Percentiles rank a stretch among this genome's conserved stretches.
These are phyloP conservation scores for Friedmanniomyces endolithicus DNA, from an alignment of 495 filamentous ascomycete species.

Conservation along the genomic window DNA sequence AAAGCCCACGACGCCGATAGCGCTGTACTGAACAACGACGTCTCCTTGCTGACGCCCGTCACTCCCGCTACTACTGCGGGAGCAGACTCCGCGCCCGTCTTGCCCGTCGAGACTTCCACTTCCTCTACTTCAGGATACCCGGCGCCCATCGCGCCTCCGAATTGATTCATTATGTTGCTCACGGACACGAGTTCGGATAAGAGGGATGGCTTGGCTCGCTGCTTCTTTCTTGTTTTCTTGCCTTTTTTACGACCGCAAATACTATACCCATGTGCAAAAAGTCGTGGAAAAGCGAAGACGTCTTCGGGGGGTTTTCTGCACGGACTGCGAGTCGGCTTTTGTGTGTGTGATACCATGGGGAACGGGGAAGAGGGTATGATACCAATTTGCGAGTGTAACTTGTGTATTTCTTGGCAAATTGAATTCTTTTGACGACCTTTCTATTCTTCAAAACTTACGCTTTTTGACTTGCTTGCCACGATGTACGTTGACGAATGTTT, in stretches of 20 bases:
- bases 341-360: not conserved
- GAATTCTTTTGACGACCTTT: no score
- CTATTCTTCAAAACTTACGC: no score
- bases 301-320: not conserved
- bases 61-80: conserved; percentile 7
- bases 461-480: no score
- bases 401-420: not conserved
- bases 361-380: not conserved
- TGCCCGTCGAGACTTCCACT: conserved; percentile 5
- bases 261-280: conserved; percentile 16
- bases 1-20: conserved; percentile 8
- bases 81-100: not conserved
- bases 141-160: conserved; percentile 32
- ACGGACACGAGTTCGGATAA: no score
- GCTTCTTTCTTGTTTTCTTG: not conserved
- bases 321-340: not conserved
- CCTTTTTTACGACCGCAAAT: conserved; percentile 5
- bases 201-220: not conserved
- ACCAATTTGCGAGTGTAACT: not conserved
- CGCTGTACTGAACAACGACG: not conserved
- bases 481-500: no score
- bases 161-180: not conserved
- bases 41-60: not conserved
- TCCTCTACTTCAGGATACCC: conserved; percentile 32
- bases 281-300: not conserved